phyloP scores from a whole-genome alignment of 257 asterid species.

The Orobanche coerulescens region DNA sequence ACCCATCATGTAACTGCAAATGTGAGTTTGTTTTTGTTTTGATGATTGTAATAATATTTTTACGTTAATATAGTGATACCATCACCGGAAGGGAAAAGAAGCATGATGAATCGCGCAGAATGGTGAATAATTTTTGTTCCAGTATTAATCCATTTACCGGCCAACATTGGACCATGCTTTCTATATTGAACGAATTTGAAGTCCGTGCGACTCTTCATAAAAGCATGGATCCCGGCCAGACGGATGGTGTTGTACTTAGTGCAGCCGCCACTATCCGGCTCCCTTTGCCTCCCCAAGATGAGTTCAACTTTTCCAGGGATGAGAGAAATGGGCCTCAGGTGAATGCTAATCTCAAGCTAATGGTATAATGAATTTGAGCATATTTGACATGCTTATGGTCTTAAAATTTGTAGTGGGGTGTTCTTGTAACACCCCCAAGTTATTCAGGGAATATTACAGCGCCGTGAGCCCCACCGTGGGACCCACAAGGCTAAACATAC shows the following conservation, averaged over 20 bases:
- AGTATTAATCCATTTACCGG: conserved; percentile 72
- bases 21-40: neutral
- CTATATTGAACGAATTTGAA: too few relatives aligned
- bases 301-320: too few relatives aligned
- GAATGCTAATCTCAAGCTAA: too few relatives aligned
- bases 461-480: too few relatives aligned
- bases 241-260: conserved; percentile 68
- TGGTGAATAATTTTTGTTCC: conserved; percentile 76
- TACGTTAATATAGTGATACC: conserved; percentile 51
- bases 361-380: too few relatives aligned
- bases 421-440: too few relatives aligned
- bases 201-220: conserved; percentile 70
- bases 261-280: conserved; percentile 98
- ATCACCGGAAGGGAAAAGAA: conserved; percentile 70
- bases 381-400: neutral
- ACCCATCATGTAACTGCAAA: too few relatives aligned
- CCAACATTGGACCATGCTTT: conserved; percentile 72
- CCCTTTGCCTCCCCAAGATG: too few relatives aligned
- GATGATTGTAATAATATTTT: neutral
- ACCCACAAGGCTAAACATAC: too few relatives aligned
- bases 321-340: too few relatives aligned
- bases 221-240: conserved; percentile 79
- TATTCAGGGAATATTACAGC: too few relatives aligned
- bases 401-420: conserved; percentile 61
- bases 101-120: conserved; percentile 95